Evolutionary conservation across 306 rosid species (phyloP), one percentile per base, ranked within the genome.

Genomic region (Trifolium dubium): DNA sequence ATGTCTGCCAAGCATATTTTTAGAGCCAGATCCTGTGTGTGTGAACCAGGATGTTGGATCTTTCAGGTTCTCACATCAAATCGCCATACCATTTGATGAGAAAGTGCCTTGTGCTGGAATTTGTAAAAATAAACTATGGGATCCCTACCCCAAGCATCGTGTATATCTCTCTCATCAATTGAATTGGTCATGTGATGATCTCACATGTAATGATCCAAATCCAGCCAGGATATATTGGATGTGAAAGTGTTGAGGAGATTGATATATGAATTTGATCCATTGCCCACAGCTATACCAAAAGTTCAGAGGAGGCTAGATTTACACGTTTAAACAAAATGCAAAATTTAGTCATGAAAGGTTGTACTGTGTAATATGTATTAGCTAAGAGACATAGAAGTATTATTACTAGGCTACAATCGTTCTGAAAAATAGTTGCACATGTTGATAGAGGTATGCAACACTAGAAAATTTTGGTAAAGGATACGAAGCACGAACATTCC

Each of bases 31-130:
- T 62, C 46, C 13, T 34, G 46, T 35, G 34, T 15, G 67, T 62
- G 7, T 15, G 14, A 34, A 62, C 46, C 67, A 9, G 44, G 67
- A 14, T 61, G 5, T 61, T 61, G 44, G 67, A 61, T 61, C 44
- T 37, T 32, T n/a, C 5, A 8, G 11, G 23, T n/a, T 32, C 28
- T n/a, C 41, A 32, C 66, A 60, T 60, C 59, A 18, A 23, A 15
- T 50, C 10, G 15, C 10, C 4, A 3, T 32, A 32, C 30, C 43
- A 14, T 61, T 61, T 61, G 67, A 61, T 31, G 43, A 61, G 37
- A 32, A 61, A 61, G 18, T 32, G 23, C 64, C 64, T 10, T 11
- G 39, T 58, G 64, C 39, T 46, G 51, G 51, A 46, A 46, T 46
- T 46, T 46, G 17, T 46, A 11, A 23, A 55, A 10, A 19, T 1